Evolutionary conservation across 176 grass and related monocot genomes (phyloP).

Genomic region (Carex littledalei): DNA sequence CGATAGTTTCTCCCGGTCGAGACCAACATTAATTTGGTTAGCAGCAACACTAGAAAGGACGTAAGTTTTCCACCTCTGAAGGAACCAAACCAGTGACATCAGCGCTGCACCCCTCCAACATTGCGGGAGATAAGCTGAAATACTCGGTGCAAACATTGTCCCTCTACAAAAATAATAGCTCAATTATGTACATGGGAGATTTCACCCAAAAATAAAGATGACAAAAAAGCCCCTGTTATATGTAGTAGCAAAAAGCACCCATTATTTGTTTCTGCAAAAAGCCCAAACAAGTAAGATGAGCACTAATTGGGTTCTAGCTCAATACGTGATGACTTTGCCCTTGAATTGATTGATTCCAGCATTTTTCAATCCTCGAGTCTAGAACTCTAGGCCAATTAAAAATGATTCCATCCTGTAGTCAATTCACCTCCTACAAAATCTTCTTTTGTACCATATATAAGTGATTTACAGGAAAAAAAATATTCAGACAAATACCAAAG

Average conservation of each 20-base stretch:
- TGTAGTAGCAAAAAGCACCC: background rate
- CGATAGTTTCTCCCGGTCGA: constrained; percentile 63
- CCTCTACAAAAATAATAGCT: constrained; percentile 40
- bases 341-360: background rate
- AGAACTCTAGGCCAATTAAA: background rate
- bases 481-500: background rate
- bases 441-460: background rate
- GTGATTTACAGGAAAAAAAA: background rate
- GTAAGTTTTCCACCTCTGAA: constrained; percentile 90
- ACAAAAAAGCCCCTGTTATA: background rate
- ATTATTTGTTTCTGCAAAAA: background rate
- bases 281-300: background rate
- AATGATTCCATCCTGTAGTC: background rate
- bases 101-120: constrained; percentile 72
- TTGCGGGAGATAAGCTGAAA: constrained; percentile 59
- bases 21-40: constrained; percentile 24
- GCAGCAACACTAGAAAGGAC: constrained; percentile 53
- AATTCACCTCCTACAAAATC: background rate
- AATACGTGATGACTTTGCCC: background rate
- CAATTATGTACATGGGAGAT: constrained; percentile 18
- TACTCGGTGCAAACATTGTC: constrained; percentile 53
- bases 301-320: background rate
- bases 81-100: constrained; percentile 87
- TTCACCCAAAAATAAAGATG: background rate
- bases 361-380: background rate